Evolutionary conservation across 176 grass and related monocot genomes (phyloP), one percentile per base, ranked within the genome.

Genomic region (Triticum dicoccoides): DNA sequence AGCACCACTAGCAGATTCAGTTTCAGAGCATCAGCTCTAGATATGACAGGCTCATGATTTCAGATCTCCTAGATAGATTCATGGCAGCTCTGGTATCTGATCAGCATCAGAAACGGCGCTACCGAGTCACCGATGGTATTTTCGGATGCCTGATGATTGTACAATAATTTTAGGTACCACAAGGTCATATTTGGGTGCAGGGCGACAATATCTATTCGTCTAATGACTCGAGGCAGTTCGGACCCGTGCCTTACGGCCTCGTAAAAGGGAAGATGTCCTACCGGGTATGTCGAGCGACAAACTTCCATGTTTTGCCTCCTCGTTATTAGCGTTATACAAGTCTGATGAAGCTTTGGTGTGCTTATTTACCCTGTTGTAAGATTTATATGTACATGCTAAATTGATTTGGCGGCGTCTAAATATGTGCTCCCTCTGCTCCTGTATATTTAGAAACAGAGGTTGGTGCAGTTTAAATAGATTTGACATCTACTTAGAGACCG

Each of bases 101-200:
- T 71, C 6, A 33, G 11, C 61, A 62, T 45, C 23, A 25, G 24
- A 72, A n/a, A n/a, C 14, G 45, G 32, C 14, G 33, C 52, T 58
- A 32, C 47, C 15, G 18, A 62, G 10, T 35, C 13, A 58, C 11
- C 82, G 9, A 21, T 83, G 18, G 18, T 65, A 24, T 7, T 42
- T 72, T 11, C 42, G 69, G 69, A 41, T 47, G 25, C 12, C 45
- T 38, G 30, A 14, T 65, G 15, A 3, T 65, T 32, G 39, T 33
- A 56, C 79, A 42, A 66, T 83, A 44, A 77, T 86, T 95, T 18
- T 84, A 96, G 96, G 91, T 98, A 62, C 96, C 93, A 14, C 45
- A 92, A 79, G 93, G 92, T 15, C 93, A 98, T 86, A 77, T 94
- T 27, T 98, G 96, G 96, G 88, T 98, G 70, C 93, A 98, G 82